Evolutionary conservation across 2,329 filamentous ascomycete genomes (phyloP), one percentile per base, ranked within the genome.

Genomic region (Blastomyces gilchristii): DNA sequence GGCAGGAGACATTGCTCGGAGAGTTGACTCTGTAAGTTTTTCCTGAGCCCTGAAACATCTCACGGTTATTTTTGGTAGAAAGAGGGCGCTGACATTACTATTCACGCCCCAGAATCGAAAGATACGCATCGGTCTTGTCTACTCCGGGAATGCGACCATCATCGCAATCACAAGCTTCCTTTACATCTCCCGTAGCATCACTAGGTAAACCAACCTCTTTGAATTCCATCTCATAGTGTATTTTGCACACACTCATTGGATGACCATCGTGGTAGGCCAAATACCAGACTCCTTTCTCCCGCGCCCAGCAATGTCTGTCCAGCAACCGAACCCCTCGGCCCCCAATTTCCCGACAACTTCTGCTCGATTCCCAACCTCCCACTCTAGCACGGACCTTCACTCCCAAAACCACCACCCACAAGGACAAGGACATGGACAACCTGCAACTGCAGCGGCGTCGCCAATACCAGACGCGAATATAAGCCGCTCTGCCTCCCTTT

Each of bases 1-100:
- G 94, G 63, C 86, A 96, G 70, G 88, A 95, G 70, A 97, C 93
- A 0, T 80, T 95, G 69, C 77, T 87, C 62, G 88, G 93, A 70
- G 94, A 99, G 76, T 81, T 90, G 69, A 83, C 87, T 60, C 89
- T 97, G 93, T 93, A 79, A 82, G 77, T 70, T 16, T 18, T 31
- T 62, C 62, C 63, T 14, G 16, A 60, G 63, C 62, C 61, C 31
- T 31, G 4, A 28, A 52, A 52, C 5, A 22, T 22, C 9, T 57
- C 25, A 9, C 1, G 3, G 31, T 60, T 62, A 37, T 8, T 25
- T 34, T 37, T 58, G 49, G 7, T 57, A 6, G 7, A 37, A 39
- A 39, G 8, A 22, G 1, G 8, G 39, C 37, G 8, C 54, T 58
- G 22, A 58, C 8, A 43, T 43, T 16, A 6, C 54, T 18, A 3